Evolutionary conservation across 108 stramenopile species (phyloP).

Genomic region (Nitzschia sp.): DNA sequence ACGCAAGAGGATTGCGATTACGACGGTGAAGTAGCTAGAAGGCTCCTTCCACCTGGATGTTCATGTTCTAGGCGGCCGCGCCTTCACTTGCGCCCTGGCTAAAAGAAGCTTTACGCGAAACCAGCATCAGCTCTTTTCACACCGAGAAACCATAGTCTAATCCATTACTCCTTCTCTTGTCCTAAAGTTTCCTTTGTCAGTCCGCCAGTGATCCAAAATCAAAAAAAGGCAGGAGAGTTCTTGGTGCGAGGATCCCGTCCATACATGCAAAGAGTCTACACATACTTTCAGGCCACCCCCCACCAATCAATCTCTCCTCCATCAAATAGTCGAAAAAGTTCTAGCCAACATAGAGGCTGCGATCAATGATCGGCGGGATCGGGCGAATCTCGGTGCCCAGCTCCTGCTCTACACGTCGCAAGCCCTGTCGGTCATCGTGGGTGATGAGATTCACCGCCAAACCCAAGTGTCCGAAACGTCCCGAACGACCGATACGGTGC

Average conservation of each 20-base stretch:
- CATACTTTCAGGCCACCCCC: conserved; percentile 28
- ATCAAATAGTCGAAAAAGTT: background rate
- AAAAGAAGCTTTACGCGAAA: background rate
- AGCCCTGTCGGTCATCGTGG: conserved; percentile 84
- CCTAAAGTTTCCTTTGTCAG: conserved; percentile 36
- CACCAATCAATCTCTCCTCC: conserved; percentile 55
- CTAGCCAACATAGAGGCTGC: conserved; percentile 95
- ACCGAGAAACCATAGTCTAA: background rate
- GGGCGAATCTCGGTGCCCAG: conserved; percentile 97
- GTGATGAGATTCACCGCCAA: conserved; percentile 99
- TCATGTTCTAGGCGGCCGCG: conserved; percentile 89
- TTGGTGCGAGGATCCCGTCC: conserved; percentile 50
- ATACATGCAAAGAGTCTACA: conserved; percentile 10
- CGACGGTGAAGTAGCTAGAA: too few species aligned
- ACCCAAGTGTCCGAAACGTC: conserved; percentile 98
- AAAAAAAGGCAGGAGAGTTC: conserved; percentile 61
- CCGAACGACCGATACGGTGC: conserved; percentile 98
- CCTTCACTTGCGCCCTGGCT: conserved; percentile 70
- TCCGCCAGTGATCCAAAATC: conserved; percentile 1
- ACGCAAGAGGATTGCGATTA: conserved; percentile 36
- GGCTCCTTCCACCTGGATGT: conserved; percentile 94
- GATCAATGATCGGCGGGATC: conserved; percentile 94
- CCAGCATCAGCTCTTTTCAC: background rate
- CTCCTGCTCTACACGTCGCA: conserved; percentile 94
- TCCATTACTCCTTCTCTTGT: conserved; percentile 15